Base-by-base conservation (phyloP, 768 basidiomycete genomes). In the Lentinus tigrinus region DNA sequence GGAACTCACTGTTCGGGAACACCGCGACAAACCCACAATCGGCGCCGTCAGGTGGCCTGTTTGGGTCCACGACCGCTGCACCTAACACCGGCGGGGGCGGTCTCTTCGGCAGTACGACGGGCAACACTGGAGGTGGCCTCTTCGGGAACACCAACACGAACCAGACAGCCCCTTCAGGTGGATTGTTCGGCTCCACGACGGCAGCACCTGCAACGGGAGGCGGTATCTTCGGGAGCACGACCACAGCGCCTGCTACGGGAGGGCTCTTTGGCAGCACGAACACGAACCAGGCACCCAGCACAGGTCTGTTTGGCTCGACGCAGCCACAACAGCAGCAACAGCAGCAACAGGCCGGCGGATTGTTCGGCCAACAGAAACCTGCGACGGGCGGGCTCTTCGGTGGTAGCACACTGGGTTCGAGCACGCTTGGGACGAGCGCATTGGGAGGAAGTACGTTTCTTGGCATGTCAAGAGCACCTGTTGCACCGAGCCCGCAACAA, bases 401-500 rank as follows among this genome's bases (percentile, higher is more conserved):
- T 68, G 68, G 77, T 37, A 69, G 69, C 47, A 66, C 79, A 21
- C 47, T 57, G 2, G 57, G 49, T 3, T 26, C 38, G 4, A 55
- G 55, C 21, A 57, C 48, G 17, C 47, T 65, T 10, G 63, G 61
- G 23, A 59, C 50, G 2, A 63, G 60, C 52, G 59, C 56, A 14
- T 48, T 69, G 10, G 61, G 59, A 6, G 60, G 59, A 3, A 73
- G 67, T 56, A 65, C 69, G 64, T 67, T 78, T 37, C 63, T 77
- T 61, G 63, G 31, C 31, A 31, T 75, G 47, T 77, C 82, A 7
- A 73, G 75, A 48, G 70, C 72, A 11, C 51, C 75, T 4, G 66
- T 70, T 16, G 69, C 73, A 5, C 59, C 75, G 3, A 77, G 78
- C 63, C 77, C 79, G 49, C 81, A 84, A 58, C 77, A 77, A n/a